Evolutionary conservation across 345 rosid genomes (phyloP).

Genomic region (Arabidopsis suecica): DNA sequence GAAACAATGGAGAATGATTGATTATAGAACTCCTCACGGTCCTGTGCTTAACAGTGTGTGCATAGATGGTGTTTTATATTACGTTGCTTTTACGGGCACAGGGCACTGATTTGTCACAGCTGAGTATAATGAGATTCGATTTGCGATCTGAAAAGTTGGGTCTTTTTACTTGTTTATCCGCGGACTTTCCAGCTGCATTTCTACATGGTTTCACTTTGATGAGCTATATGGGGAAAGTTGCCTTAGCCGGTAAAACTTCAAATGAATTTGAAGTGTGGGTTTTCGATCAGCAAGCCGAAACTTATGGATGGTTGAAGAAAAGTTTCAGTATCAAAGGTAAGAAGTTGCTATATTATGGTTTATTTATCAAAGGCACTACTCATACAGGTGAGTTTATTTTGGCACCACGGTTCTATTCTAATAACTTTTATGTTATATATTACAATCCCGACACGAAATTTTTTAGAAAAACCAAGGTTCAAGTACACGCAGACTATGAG

Average conservation of each 20-base stretch:
- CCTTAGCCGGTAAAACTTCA: neutral
- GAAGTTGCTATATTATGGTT: neutral
- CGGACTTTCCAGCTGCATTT: neutral
- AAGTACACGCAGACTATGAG: neutral
- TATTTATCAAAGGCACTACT: neutral
- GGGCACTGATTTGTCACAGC: neutral
- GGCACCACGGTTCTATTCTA: neutral
- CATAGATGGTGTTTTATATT: slow-evolving; percentile 28
- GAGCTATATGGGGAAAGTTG: slow-evolving; percentile 17
- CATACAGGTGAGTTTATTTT: slow-evolving; percentile 20
- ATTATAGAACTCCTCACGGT: slow-evolving; percentile 6
- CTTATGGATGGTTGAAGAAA: neutral
- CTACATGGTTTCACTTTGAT: neutral
- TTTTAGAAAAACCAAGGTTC: neutral
- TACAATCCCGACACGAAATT: neutral
- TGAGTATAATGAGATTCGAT: slow-evolving; percentile 9
- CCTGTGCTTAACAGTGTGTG: slow-evolving; percentile 15
- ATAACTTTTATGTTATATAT: neutral
- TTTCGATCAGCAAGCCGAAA: slow-evolving; percentile 12
- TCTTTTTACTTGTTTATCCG: slow-evolving; percentile 1
- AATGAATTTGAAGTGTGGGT: slow-evolving; percentile 5
- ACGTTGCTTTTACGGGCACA: neutral
- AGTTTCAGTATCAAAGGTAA: neutral
- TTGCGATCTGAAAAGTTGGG: slow-evolving; percentile 19
- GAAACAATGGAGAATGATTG: neutral